A percentile compares a stretch with the other conserved stretches of the same genome.
These are phyloP conservation scores for Barnettozyma hawaiiensis DNA, from an alignment of 1,139 yeast species.

Conservation along the genomic window DNA sequence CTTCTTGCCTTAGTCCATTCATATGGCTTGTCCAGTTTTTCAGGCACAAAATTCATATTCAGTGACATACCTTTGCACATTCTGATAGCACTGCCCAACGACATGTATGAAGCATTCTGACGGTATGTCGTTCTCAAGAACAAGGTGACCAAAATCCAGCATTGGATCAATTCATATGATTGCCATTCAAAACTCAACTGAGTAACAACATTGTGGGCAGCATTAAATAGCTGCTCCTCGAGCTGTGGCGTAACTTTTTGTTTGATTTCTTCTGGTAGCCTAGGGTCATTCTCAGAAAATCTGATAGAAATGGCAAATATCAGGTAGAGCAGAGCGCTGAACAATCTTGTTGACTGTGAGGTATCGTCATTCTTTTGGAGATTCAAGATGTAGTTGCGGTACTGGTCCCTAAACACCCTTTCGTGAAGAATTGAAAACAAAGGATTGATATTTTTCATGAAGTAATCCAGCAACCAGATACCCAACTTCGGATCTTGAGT, in stretches of 20 bases:
- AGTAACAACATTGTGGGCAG: conserved; percentile 42
- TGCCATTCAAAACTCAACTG: conserved; percentile 63
- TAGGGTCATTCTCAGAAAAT: conserved; percentile 42
- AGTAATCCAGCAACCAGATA: conserved; percentile 36
- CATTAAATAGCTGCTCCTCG: conserved; percentile 51
- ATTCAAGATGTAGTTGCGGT: conserved; percentile 32
- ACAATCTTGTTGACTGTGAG: conserved; percentile 32
- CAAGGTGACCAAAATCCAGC: conserved; percentile 51
- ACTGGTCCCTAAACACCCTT: conserved; percentile 49
- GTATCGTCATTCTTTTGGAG: conserved; percentile 23
- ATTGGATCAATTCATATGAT: conserved; percentile 57
- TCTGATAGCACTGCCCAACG: conserved; percentile 49
- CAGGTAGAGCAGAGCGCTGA: conserved; percentile 46
- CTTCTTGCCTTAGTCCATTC: conserved; percentile 47
- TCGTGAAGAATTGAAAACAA: conserved; percentile 51
- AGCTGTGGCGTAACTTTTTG: conserved; percentile 31
- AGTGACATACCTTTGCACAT: conserved; percentile 57
- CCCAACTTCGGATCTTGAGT: conserved; percentile 20
- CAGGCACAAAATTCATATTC: conserved; percentile 27
- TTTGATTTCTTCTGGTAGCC: conserved; percentile 15
- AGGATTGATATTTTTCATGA: conserved; percentile 48
- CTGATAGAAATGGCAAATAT: conserved; percentile 50
- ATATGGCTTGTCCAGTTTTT: conserved; percentile 34
- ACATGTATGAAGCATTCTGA: conserved; percentile 50
- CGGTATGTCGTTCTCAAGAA: conserved; percentile 53